These are phyloP conservation scores for Rhododendron mucronatum DNA, from an alignment of 148 eudicot species.

Conservation along the genomic window DNA sequence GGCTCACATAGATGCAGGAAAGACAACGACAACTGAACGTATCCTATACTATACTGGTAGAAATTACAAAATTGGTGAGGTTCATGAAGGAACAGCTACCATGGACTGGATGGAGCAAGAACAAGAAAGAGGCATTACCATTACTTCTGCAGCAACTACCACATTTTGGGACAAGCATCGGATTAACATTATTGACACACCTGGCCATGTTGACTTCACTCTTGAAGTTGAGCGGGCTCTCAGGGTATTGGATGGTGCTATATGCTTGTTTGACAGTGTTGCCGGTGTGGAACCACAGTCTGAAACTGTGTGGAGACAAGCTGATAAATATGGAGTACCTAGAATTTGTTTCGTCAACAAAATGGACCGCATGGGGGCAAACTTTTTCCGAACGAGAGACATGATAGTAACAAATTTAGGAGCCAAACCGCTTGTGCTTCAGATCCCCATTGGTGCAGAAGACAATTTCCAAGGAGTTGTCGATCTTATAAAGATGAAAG, in stretches of 20 bases:
- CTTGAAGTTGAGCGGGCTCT: conserved; percentile 99
- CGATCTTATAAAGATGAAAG: conserved; percentile 90
- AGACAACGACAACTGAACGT: conserved; percentile 96
- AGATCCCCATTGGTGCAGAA: conserved; percentile 90
- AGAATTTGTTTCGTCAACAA: conserved; percentile 94
- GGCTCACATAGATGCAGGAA: conserved; percentile 99
- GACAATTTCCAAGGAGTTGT: conserved; percentile 73
- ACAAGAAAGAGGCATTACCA: conserved; percentile 97
- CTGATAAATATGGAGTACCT: conserved; percentile 98
- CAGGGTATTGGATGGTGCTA: conserved; percentile 95
- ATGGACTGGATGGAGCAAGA: conserved; percentile 99
- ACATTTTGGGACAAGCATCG: conserved; percentile 93
- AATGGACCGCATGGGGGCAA: conserved; percentile 98
- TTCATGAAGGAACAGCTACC: conserved; percentile 97
- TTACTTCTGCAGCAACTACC: conserved; percentile 98
- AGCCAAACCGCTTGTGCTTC: conserved; percentile 87
- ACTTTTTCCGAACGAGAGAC: conserved; percentile 90
- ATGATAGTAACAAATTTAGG: conserved; percentile 95
- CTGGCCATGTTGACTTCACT: conserved; percentile 99
- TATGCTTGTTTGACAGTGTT: conserved; percentile 97
- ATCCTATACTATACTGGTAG: conserved; percentile 86
- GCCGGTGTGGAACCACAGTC: conserved; percentile 99
- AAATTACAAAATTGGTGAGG: conserved; percentile 97
- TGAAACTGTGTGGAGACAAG: conserved; percentile 99
- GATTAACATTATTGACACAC: conserved; percentile 98